Percentiles rank a stretch among this genome's conserved stretches.
Evolutionary conservation across 768 basidiomycete species (phyloP).

Genomic region (Agaricus bisporus): DNA sequence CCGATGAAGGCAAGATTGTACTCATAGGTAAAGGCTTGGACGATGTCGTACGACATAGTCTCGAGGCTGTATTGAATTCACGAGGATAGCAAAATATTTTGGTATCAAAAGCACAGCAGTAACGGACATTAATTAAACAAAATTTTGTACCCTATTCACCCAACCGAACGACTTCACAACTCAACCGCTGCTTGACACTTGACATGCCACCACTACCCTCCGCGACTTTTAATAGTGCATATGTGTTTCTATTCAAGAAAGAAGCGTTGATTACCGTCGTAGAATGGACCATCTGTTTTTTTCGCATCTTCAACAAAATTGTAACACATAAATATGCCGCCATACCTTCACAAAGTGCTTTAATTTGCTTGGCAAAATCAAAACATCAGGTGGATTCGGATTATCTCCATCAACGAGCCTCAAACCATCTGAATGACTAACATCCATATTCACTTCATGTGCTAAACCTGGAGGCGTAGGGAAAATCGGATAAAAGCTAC

Average conservation of each 20-base stretch:
- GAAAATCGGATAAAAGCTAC: slow-evolving; percentile 92
- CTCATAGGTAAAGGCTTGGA: slow-evolving; percentile 81
- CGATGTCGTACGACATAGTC: slow-evolving; percentile 46
- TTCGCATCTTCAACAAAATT: not conserved
- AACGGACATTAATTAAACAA: not conserved
- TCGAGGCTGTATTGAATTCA: slow-evolving; percentile 31
- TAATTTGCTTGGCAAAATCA: slow-evolving; percentile 82
- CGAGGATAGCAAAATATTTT: not conserved
- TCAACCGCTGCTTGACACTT: slow-evolving; percentile 27
- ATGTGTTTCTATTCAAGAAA: slow-evolving; percentile 57
- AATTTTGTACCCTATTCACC: slow-evolving; percentile 3
- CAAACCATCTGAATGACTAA: slow-evolving; percentile 60
- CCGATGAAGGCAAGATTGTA: slow-evolving; percentile 72
- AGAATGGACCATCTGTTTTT: slow-evolving; percentile 61
- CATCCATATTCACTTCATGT: slow-evolving; percentile 83
- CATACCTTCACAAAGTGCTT: slow-evolving; percentile 86
- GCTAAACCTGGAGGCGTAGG: slow-evolving; percentile 73
- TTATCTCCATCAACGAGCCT: slow-evolving; percentile 33
- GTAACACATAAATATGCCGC: not conserved
- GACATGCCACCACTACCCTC: slow-evolving; percentile 15
- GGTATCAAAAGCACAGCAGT: slow-evolving; percentile 3
- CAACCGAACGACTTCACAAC: slow-evolving; percentile 7
- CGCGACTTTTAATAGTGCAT: slow-evolving; percentile 38
- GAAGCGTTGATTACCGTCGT: slow-evolving; percentile 86
- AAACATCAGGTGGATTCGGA: slow-evolving; percentile 67